These are phyloP conservation scores for Venturia carpophila DNA, from an alignment of 2,329 filamentous ascomycete species.

Conservation along the genomic window DNA sequence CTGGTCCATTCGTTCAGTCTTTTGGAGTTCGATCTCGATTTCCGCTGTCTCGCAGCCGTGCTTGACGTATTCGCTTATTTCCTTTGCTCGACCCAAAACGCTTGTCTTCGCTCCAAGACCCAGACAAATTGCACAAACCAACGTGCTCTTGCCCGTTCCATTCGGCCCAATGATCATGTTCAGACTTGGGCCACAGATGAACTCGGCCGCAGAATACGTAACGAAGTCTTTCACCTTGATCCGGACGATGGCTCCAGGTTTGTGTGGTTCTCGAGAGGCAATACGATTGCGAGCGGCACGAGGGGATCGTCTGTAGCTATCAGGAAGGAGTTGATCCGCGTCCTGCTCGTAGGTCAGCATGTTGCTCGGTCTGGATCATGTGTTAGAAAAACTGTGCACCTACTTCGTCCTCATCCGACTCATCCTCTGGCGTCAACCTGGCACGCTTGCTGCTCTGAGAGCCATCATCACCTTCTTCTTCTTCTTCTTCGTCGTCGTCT, in stretches of 20 bases:
- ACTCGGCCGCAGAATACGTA: slow-evolving; percentile 87
- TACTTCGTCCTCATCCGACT: background rate
- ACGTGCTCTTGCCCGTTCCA: slow-evolving; percentile 92
- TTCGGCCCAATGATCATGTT: slow-evolving; percentile 99
- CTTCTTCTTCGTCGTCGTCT: background rate
- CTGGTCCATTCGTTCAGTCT: slow-evolving; percentile 21
- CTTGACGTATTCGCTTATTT: slow-evolving; percentile 86
- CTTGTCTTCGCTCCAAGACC: slow-evolving; percentile 76
- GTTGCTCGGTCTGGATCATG: background rate
- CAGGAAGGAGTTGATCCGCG: slow-evolving; percentile 11
- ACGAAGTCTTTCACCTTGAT: slow-evolving; percentile 86
- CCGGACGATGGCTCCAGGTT: slow-evolving; percentile 79
- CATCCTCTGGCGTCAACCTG: slow-evolving; percentile 11
- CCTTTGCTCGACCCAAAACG: slow-evolving; percentile 76
- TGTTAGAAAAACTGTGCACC: background rate
- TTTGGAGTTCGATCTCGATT: slow-evolving; percentile 84
- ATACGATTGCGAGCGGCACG: background rate
- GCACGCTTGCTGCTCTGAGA: slow-evolving; percentile 15
- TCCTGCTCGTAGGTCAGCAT: slow-evolving; percentile 6
- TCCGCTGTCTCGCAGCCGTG: slow-evolving; percentile 68
- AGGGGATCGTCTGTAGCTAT: slow-evolving; percentile 15
- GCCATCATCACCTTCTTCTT: slow-evolving; percentile 1
- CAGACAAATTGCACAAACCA: slow-evolving; percentile 93
- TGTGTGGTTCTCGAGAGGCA: slow-evolving; percentile 28
- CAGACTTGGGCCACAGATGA: slow-evolving; percentile 80